Base-by-base conservation (phyloP, 257 asterid species). In the Agastache rugosa region DNA sequence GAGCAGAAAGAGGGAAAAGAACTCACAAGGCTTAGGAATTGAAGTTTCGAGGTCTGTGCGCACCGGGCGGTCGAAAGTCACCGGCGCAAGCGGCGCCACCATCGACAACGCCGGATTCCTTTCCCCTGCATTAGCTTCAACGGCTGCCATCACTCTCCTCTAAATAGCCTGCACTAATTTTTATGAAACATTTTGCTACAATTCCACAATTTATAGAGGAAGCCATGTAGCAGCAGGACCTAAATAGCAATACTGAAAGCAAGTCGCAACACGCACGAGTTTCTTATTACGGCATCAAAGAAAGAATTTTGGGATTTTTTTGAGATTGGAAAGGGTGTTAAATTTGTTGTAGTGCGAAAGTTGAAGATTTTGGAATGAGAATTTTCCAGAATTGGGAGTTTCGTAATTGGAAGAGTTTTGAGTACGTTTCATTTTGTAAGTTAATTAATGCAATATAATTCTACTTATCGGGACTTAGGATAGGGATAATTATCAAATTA, bases 21-120 rank as follows among this genome's bases (percentile, higher is more conserved):
- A 16, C 85, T 83, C 68, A 90, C 97, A 88, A 3, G 96, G 97
- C 69, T 91, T 91, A 0, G 96, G 93, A 42, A 91, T 79, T 4
- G 77, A 62, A 44, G 82, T 74, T 68, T 89, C 96, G 72, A 89
- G 70, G 63, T 91, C 93, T 8, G 82, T 68, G 44, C 88, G 82
- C 48, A 91, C 87, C 4, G 84, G 85, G 1, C 91, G 83, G 39
- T 86, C 82, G 1, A 4, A 10, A 1, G 95, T 92, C 16, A 92
- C 86, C 11, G 97, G 97, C 25, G 96, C 95, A 25, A 78, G 88
- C 64, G 90, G 87, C 48, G 96, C 97, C 86, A 79, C 87, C 72
- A 95, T 11, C 8, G 84, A 48, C 77, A 86, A 8, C 10, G 91
- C 75, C 0, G 86, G 63, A 68, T 75, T 78, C 15, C 69, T 77